Conservation (phyloP, 78 protist species). For the Dictyostelium purpureum region DNA sequence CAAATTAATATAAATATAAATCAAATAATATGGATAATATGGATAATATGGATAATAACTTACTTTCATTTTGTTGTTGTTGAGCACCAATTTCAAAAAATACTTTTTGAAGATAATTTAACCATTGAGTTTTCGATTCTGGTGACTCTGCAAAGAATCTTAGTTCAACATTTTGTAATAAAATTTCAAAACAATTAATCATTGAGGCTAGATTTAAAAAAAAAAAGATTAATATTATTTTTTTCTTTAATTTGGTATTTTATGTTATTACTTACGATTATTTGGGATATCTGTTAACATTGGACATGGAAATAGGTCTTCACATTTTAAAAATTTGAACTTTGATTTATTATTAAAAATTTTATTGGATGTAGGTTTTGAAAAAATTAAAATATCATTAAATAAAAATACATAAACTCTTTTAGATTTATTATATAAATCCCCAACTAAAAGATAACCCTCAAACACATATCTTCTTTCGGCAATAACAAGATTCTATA, state of each 20-base stretch:
- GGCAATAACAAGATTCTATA: conserved; percentile 59
- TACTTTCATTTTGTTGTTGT: conserved; percentile 18
- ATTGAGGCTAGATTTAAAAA: not conserved
- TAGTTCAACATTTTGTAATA: conserved; percentile 9
- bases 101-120: conserved; percentile 36
- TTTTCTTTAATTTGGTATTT: not conserved
- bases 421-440: conserved; percentile 19
- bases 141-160: conserved; percentile 41
- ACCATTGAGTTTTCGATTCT: conserved; percentile 43
- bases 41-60: not conserved
- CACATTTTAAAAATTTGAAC: conserved; percentile 67
- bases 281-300: conserved; percentile 49
- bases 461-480: conserved; percentile 72
- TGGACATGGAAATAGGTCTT: conserved; percentile 64
- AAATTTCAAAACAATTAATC: conserved; percentile 43
- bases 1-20: not conserved
- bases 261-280: conserved; percentile 49
- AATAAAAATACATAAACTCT: conserved; percentile 62
- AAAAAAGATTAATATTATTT: not conserved
- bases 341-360: conserved; percentile 36
- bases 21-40: not conserved
- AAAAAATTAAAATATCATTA: conserved; percentile 66
- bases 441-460: conserved; percentile 52
- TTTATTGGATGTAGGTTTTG: conserved; percentile 55
- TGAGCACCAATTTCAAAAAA: conserved; percentile 42